Evolutionary conservation across 306 rosid species (phyloP), one percentile per base, ranked within the genome.

Genomic region (Fagus sylvatica): DNA sequence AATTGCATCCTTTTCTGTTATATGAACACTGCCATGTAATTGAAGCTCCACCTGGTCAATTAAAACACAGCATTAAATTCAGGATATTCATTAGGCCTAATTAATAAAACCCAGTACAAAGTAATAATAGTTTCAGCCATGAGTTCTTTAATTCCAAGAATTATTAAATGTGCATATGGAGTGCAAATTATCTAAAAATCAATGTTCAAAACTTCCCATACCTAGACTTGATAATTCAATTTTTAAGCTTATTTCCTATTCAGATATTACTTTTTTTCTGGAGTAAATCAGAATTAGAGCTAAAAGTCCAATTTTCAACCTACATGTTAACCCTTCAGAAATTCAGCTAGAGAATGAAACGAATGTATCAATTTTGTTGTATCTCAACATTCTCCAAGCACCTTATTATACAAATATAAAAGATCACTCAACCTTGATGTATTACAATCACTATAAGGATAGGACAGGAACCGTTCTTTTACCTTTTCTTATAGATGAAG

Each of bases 1-100:
- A 86, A 94, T 92, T 81, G 98, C 97, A 88, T 94, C 98, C 78
- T 88, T 89, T 85, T 91, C 98, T 83, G 76, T 86, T 72, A 83
- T 80, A 75, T 92, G 97, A 79, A 75, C 87, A 77, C 74, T 76
- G 37, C 87, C 92, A 64, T 64, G 87, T 72, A 88, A 87, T 74
- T 79, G 95, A 80, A 94, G 96, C 85, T 94, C 90, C 69, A 94
- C 96, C 98, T 94, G 90, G 78, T 74, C 66, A 84, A 71, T 68
- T 60, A 87, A 81, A 83, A 41, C 59, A 51, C 55, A 42, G 5
- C 73, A 34, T 78, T 42, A 72, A 83, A 74, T 62, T 36, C 30
- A 55, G 72, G 71, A 70, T 30, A 67, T 22, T 79, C 62, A 72
- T 75, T 39, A 33, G 22, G 76, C 17, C 42, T 37, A 73, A 60